Conservation (phyloP, 2,329 filamentous ascomycete genomes). For the Lomentospora prolificans region DNA sequence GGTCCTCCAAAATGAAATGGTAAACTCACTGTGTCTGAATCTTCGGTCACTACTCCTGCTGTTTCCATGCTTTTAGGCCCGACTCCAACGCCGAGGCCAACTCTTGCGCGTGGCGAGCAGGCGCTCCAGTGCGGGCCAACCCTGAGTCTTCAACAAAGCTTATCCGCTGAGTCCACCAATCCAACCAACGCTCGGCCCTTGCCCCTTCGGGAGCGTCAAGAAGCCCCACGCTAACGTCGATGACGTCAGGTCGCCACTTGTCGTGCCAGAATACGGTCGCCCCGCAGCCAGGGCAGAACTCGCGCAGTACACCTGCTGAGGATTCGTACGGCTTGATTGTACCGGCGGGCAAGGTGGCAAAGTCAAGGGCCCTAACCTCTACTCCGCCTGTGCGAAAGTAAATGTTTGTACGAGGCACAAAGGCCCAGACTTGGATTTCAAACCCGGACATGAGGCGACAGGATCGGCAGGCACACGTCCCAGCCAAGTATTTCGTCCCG, state of each 20-base stretch:
- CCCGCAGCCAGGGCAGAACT: slow-evolving; percentile 54
- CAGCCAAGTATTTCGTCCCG: slow-evolving; percentile 45
- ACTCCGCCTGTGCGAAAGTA: slow-evolving; percentile 20
- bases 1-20: too few relatives aligned
- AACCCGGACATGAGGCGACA: slow-evolving; percentile 53
- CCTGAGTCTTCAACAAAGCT: slow-evolving; percentile 48
- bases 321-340: slow-evolving; percentile 44
- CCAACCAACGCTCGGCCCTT: slow-evolving; percentile 47
- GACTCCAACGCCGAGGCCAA: neutral
- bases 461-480: slow-evolving; percentile 50
- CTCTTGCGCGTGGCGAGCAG: slow-evolving; percentile 16
- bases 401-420: slow-evolving; percentile 52
- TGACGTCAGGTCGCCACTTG: slow-evolving; percentile 38
- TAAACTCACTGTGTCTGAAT: too few relatives aligned
- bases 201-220: slow-evolving; percentile 40
- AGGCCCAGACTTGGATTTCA: slow-evolving; percentile 57
- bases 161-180: slow-evolving; percentile 49
- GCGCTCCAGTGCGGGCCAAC: slow-evolving; percentile 18
- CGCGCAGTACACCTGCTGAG: slow-evolving; percentile 41
- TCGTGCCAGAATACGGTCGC: slow-evolving; percentile 56
- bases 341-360: slow-evolving; percentile 24
- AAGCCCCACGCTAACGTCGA: slow-evolving; percentile 56
- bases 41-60: neutral
- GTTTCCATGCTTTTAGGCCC: neutral
- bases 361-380: slow-evolving; percentile 21